These are phyloP conservation scores for Panicum hallii DNA, from an alignment of 202 grass and related monocot genomes.

Conservation along the genomic window DNA sequence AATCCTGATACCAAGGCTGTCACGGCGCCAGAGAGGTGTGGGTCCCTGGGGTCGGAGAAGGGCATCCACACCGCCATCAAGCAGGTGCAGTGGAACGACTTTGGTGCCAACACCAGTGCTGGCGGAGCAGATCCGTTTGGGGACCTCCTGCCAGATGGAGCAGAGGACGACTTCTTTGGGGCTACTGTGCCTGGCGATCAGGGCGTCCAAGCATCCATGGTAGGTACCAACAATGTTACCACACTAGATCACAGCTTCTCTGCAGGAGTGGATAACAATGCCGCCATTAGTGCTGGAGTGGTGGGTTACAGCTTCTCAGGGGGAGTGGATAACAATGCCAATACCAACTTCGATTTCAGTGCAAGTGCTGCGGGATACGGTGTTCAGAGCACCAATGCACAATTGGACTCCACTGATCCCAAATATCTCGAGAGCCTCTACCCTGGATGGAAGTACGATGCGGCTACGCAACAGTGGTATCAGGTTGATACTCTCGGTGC, in stretches of 20 bases:
- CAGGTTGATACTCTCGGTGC: conserved; percentile 52
- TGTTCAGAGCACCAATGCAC: conserved; percentile 28
- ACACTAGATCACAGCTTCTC: conserved; percentile 3
- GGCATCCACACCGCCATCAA: conserved; percentile 59
- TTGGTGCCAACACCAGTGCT: conserved; percentile 30
- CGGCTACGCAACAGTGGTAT: conserved; percentile 72
- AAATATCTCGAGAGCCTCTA: conserved; percentile 71
- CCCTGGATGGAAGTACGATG: conserved; percentile 84
- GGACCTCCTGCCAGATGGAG: conserved; percentile 42
- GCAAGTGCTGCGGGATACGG: neutral
- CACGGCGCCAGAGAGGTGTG: conserved; percentile 11
- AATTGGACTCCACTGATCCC: conserved; percentile 56
- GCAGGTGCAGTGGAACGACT: conserved; percentile 88
- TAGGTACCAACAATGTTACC: neutral
- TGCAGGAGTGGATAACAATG: neutral
- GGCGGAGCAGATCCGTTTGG: conserved; percentile 43
- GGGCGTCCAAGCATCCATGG: conserved; percentile 20
- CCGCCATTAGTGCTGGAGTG: neutral
- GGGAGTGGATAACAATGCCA: conserved; percentile 19
- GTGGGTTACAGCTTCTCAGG: conserved; percentile 25
- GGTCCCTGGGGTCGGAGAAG: conserved; percentile 44
- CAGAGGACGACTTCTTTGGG: conserved; percentile 30
- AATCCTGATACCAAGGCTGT: conserved; percentile 3
- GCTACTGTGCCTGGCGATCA: conserved; percentile 7
- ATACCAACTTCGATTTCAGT: conserved; percentile 11